Conservation (phyloP, 441 rosid genomes). For the Kokia cookei region DNA sequence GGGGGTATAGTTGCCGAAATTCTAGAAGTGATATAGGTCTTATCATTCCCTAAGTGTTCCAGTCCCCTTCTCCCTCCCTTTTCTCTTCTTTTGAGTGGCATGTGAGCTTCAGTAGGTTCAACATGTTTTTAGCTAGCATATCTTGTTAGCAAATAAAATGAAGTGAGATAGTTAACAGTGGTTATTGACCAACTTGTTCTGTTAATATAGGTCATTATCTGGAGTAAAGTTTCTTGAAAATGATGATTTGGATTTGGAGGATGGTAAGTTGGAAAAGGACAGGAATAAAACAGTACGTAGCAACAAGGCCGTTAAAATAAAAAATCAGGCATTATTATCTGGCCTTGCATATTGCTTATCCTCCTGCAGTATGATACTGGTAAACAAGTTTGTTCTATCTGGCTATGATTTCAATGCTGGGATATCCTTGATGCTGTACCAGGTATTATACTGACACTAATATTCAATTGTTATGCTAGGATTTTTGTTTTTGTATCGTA, state of each 20-base stretch:
- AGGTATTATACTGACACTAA: conserved; percentile 41
- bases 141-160: not conserved
- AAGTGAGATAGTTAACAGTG: not conserved
- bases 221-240: conserved; percentile 56
- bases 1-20: not conserved
- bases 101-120: not conserved
- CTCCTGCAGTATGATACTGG: conserved; percentile 96
- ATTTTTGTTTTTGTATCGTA: not conserved
- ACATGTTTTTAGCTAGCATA: not conserved
- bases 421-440: conserved; percentile 91
- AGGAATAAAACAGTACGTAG: conserved; percentile 41
- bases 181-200: not conserved
- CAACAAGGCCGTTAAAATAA: conserved; percentile 38
- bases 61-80: not conserved
- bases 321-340: conserved; percentile 77
- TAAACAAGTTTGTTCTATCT: conserved; percentile 93
- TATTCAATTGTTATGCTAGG: conserved; percentile 3
- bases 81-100: not conserved
- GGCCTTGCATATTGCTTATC: conserved; percentile 93
- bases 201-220: conserved; percentile 38
- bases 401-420: conserved; percentile 94
- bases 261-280: conserved; percentile 59
- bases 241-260: conserved; percentile 74
- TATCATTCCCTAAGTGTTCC: not conserved
- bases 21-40: not conserved